Evolutionary conservation across 495 filamentous ascomycete species (phyloP), one percentile per base, ranked within the genome.

Genomic region (Penicillium paxilli): DNA sequence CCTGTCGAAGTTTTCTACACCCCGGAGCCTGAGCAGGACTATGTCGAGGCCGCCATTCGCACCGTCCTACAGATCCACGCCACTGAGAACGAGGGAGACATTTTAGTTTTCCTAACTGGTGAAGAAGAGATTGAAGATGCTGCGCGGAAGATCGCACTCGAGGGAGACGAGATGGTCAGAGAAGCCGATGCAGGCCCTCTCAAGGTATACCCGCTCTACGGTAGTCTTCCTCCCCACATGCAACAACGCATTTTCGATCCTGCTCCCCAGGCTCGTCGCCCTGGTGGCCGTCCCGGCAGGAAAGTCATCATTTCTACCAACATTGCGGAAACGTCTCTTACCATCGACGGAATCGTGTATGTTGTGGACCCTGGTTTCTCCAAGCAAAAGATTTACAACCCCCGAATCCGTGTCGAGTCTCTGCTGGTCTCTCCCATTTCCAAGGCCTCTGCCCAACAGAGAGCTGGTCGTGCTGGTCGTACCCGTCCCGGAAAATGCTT

Each of bases 351-450:
- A 66, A 98, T 99, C 54, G 95, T 99, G 21, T 99, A 96, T 58
- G 95, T 99, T 16, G 92, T 99, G 8, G 95, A 99, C 66, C 94
- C 95, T 6, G 95, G 95, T 19, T 99, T 99, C 75, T 96, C 90
- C 69, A 99, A 99, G 79, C 95, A 99, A 68, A 99, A 99, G 74
- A 92, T 99, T 57, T 99, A 98, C 80, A 96, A 98, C 65, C 93
- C 95, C 21, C 86, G 95, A 48, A 90, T 96, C 51, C 88, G 95
- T 65, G 92, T 98, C 35, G 95, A 99, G 70, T 98, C 95, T 0
- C 78, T 99, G 2, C 77, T 99, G 5, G 92, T 99, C 5, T 96
- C 95, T 11, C 89, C 95, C 4, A 98, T 98, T 49, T 97, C 93
- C 26, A 96, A 96, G 73, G 95, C 95, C 11, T 98, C 94, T n/a